Evolutionary conservation across 495 filamentous ascomycete genomes (phyloP).

Genomic region (Neurospora hispaniola): DNA sequence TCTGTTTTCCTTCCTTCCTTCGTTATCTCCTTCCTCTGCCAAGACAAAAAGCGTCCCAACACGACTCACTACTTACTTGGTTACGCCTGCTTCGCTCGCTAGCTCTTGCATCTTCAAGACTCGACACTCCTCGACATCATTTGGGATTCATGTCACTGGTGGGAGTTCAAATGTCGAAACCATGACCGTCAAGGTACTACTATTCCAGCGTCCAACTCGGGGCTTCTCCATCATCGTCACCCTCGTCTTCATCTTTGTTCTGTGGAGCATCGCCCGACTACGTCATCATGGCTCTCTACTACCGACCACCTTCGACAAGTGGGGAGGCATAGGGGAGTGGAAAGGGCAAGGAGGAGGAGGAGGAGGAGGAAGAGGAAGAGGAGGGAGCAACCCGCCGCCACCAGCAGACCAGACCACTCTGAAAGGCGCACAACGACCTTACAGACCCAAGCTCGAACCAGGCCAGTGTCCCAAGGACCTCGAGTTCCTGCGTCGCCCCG

Average conservation of each 20-base stretch:
- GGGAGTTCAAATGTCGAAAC: neutral
- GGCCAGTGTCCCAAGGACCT: conserved; percentile 12
- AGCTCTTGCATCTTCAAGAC: neutral
- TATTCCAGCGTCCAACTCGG: conserved; percentile 11
- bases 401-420: neutral
- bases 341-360: neutral
- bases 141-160: neutral
- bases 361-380: neutral
- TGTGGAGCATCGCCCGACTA: conserved; percentile 12
- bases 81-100: neutral
- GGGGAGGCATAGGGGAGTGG: neutral
- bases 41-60: neutral
- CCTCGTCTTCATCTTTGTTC: conserved; percentile 9
- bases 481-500: conserved; percentile 13
- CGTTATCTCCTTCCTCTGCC: neutral
- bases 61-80: too few species aligned
- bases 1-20: neutral
- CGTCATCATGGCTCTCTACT: conserved; percentile 7
- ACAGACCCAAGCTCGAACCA: conserved; percentile 1
- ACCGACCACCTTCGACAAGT: neutral
- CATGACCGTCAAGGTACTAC: conserved; percentile 10
- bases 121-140: neutral
- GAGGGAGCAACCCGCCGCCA: neutral
- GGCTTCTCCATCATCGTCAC: conserved; percentile 10
- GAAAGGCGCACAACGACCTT: neutral